Evolutionary conservation across 176 grass and related monocot species (phyloP).

Genomic region (Avena eriantha): DNA sequence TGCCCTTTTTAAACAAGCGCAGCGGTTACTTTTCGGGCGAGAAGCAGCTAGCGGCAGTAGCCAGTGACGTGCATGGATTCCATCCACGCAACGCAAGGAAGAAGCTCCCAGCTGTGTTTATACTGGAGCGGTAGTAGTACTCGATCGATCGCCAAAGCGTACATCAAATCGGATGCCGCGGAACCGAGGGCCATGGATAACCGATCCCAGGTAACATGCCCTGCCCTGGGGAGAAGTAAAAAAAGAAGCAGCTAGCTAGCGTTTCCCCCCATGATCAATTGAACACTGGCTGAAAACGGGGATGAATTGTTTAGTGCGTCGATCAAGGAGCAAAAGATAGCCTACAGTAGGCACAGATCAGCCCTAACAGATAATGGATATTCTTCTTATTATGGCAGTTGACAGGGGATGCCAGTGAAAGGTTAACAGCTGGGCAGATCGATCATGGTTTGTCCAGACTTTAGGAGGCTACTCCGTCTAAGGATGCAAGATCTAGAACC

Average conservation of each 20-base stretch:
- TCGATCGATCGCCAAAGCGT: conserved; percentile 33
- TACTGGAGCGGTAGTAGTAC: neutral
- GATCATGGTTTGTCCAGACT: conserved; percentile 54
- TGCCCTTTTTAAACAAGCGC: conserved; percentile 38
- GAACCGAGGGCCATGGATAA: conserved; percentile 53
- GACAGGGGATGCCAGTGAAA: conserved; percentile 35
- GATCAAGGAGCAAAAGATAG: conserved; percentile 43
- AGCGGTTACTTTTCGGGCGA: conserved; percentile 14
- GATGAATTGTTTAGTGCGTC: conserved; percentile 27
- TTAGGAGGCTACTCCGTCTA: conserved; percentile 60
- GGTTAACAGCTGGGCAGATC: conserved; percentile 36
- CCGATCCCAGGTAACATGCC: conserved; percentile 56
- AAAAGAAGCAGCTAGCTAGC: conserved; percentile 8
- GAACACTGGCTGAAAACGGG: conserved; percentile 22
- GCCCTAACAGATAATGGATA: conserved; percentile 16
- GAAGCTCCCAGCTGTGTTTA: conserved; percentile 47
- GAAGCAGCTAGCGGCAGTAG: conserved; percentile 7
- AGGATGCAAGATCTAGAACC: conserved; percentile 60
- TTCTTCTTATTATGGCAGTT: neutral
- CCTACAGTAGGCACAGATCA: conserved; percentile 39
- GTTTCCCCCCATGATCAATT: neutral
- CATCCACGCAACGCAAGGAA: conserved; percentile 58
- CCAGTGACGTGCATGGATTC: conserved; percentile 60
- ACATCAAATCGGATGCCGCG: conserved; percentile 61
- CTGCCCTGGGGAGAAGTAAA: conserved; percentile 27